Percentiles rank a stretch among this genome's conserved stretches.
These are phyloP conservation scores for Grosmannia clavigera DNA, from an alignment of 2,329 filamentous ascomycete genomes.

Conservation along the genomic window DNA sequence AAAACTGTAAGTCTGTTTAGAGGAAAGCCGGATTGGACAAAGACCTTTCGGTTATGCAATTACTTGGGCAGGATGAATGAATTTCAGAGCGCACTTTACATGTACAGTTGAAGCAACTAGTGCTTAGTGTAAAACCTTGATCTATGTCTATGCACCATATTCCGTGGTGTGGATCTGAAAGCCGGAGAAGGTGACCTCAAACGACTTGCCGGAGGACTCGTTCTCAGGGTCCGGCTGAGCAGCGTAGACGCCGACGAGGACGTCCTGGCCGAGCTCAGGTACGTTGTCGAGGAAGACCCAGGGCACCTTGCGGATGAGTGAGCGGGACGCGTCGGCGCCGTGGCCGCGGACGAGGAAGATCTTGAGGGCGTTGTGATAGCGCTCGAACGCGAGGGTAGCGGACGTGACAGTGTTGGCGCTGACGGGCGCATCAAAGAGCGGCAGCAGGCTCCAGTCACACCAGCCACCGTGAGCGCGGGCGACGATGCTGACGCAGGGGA, in stretches of 20 bases:
- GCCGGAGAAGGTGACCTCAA: not conserved
- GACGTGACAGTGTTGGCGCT: not conserved
- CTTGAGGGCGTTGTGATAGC: slow-evolving; percentile 9
- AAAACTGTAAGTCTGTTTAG: no score
- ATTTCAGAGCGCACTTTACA: no score
- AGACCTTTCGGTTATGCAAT: no score
- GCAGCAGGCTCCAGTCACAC: slow-evolving; percentile 11
- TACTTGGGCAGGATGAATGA: no score
- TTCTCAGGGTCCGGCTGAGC: slow-evolving; percentile 10
- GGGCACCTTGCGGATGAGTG: slow-evolving; percentile 11
- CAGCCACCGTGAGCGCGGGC: slow-evolving; percentile 5
- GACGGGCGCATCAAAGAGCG: slow-evolving; percentile 4
- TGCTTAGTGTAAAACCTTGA: no score
- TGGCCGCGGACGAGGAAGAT: slow-evolving; percentile 4
- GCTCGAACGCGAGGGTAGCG: slow-evolving; percentile 4
- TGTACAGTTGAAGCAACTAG: no score
- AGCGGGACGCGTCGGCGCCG: no score
- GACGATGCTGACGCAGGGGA: slow-evolving; percentile 8
- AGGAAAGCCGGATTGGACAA: no score
- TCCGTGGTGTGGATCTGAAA: not conserved
- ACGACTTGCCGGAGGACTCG: slow-evolving; percentile 1
- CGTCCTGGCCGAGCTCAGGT: slow-evolving; percentile 2
- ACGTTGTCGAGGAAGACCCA: slow-evolving; percentile 11
- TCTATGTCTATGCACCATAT: not conserved
- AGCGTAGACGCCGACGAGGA: slow-evolving; percentile 8